Conservation (phyloP, 1,139 yeast genomes). For the Zygosaccharomyces sapae region DNA sequence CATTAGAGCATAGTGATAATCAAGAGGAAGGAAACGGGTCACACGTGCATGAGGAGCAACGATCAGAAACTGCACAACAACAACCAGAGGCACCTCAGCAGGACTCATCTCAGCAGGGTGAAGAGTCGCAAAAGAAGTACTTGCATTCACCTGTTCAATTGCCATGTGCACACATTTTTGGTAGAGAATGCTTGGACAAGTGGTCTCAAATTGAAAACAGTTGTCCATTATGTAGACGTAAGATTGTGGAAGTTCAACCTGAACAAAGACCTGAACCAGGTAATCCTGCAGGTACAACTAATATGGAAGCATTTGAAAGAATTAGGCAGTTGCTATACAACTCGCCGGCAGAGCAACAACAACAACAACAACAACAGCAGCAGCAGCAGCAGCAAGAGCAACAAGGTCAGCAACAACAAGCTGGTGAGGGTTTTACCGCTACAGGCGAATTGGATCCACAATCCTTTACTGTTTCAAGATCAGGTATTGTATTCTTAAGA, state of each 20-base stretch:
- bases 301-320: conserved; percentile 29
- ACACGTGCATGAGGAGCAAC: conserved; percentile 1
- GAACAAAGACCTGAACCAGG: conserved; percentile 10
- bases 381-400: background rate
- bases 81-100: conserved; percentile 2
- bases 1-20: conserved; percentile 7
- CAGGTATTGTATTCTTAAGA: conserved; percentile 18
- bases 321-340: conserved; percentile 27
- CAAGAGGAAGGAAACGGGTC: background rate
- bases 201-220: conserved; percentile 69
- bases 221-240: conserved; percentile 76
- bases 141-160: conserved; percentile 62
- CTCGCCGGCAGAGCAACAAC: conserved; percentile 7
- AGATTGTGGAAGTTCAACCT: conserved; percentile 37
- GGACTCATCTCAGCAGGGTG: conserved; percentile 3
- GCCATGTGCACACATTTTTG: conserved; percentile 82
- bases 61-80: conserved; percentile 1
- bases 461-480: conserved; percentile 16
- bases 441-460: conserved; percentile 8
- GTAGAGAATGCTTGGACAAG: conserved; percentile 64
- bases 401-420: background rate
- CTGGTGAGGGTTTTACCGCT: conserved; percentile 1
- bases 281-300: conserved; percentile 15
- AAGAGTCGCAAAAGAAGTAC: conserved; percentile 33
- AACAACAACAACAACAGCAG: conserved; percentile 1